These are phyloP conservation scores for Leccinum broughii DNA, from an alignment of 768 basidiomycete genomes.

Conservation along the genomic window DNA sequence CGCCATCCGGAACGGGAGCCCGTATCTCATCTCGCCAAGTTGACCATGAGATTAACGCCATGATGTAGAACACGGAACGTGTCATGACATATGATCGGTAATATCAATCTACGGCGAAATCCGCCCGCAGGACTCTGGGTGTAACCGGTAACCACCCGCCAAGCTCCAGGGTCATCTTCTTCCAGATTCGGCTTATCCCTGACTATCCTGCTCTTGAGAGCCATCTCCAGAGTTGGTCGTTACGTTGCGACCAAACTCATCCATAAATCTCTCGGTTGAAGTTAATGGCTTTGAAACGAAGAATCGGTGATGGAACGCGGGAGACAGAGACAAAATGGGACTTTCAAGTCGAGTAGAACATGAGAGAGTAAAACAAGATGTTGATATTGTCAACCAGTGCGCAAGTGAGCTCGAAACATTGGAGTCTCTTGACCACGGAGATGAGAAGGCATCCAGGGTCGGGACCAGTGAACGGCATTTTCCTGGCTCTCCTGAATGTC, in stretches of 20 bases:
- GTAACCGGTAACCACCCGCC: background rate
- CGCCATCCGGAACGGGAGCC: background rate
- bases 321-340: background rate
- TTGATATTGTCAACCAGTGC: background rate
- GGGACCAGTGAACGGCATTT: background rate
- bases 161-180: background rate
- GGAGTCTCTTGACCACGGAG: conserved; percentile 2
- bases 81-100: background rate
- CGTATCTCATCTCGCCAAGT: background rate
- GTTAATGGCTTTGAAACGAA: background rate
- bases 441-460: background rate
- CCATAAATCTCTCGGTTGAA: conserved; percentile 1
- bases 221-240: background rate
- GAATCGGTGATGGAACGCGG: conserved; percentile 3
- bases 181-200: conserved; percentile 4
- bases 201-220: background rate
- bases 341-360: background rate
- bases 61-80: background rate
- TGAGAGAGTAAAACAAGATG: background rate
- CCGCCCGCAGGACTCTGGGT: background rate
- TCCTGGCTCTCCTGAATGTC: background rate
- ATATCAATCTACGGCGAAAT: background rate
- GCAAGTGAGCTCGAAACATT: conserved; percentile 1
- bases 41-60: background rate
- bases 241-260: background rate